Evolutionary conservation across 1,139 yeast species (phyloP).

Genomic region (Nematodospora anomalae): DNA sequence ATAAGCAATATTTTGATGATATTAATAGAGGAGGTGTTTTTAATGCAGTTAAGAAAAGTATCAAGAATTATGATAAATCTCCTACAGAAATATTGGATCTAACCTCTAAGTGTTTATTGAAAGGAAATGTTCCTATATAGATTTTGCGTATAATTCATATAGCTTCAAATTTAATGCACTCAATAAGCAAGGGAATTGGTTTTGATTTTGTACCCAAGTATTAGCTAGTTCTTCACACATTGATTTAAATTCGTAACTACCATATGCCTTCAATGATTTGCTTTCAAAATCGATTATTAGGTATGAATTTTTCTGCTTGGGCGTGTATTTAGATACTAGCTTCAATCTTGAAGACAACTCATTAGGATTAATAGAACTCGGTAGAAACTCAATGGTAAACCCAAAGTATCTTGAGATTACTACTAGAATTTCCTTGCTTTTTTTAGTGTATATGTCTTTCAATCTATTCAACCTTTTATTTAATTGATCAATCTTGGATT

Average conservation of each 20-base stretch:
- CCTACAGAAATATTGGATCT: constrained; percentile 37
- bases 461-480: constrained; percentile 61
- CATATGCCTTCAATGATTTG: constrained; percentile 42
- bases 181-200: constrained; percentile 76
- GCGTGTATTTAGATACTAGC: constrained; percentile 56
- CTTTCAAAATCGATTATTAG: constrained; percentile 39
- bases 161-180: constrained; percentile 73
- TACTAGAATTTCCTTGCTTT: constrained; percentile 72
- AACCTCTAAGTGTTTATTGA: constrained; percentile 17
- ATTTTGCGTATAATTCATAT: constrained; percentile 38
- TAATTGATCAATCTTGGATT: constrained; percentile 50
- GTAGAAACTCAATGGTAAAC: constrained; percentile 68
- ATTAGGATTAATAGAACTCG: constrained; percentile 55
- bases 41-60: constrained; percentile 47
- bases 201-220: constrained; percentile 68
- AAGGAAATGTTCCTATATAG: constrained; percentile 5
- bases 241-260: constrained; percentile 43
- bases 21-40: constrained; percentile 64
- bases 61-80: constrained; percentile 39
- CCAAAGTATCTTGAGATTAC: constrained; percentile 73
- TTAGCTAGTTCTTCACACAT: constrained; percentile 58
- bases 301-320: constrained; percentile 27
- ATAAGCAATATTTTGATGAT: constrained; percentile 34
- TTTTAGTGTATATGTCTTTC: constrained; percentile 62
- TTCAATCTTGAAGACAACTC: constrained; percentile 54